These are phyloP conservation scores for Spizellomyces sp. DNA, from an alignment of 192 early-diverging fungal species.

Conservation along the genomic window DNA sequence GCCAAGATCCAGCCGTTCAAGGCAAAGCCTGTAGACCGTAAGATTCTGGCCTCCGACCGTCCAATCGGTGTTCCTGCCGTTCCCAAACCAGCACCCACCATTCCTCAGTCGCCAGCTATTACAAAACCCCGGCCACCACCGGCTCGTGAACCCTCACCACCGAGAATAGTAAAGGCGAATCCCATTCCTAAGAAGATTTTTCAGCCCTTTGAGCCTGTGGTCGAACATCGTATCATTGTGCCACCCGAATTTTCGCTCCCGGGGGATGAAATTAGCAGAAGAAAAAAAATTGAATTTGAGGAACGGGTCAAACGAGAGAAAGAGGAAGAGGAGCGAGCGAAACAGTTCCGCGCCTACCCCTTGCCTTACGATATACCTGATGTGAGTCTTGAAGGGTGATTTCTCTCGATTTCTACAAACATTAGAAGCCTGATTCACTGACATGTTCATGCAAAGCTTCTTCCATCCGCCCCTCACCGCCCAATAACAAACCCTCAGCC, in stretches of 20 bases:
- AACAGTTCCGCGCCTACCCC: conserved; percentile 55
- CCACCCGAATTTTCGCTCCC: conserved; percentile 55
- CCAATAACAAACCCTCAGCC: conserved; percentile 57
- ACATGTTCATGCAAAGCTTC: conserved; percentile 27
- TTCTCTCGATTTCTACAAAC: too few species aligned
- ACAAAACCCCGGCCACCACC: conserved; percentile 38
- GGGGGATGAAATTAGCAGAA: conserved; percentile 60
- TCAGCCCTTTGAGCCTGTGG: conserved; percentile 25
- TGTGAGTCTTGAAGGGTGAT: conserved; percentile 4
- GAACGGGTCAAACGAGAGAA: conserved; percentile 39
- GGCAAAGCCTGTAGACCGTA: conserved; percentile 43
- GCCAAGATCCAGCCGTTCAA: conserved; percentile 45
- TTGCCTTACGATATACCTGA: conserved; percentile 53
- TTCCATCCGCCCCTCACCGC: conserved; percentile 38
- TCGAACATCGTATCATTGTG: conserved; percentile 41
- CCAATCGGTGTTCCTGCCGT: conserved; percentile 23
- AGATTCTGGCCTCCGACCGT: conserved; percentile 35
- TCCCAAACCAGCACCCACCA: conserved; percentile 33
- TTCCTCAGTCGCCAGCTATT: conserved; percentile 48
- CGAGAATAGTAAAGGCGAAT: conserved; percentile 48
- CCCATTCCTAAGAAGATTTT: conserved; percentile 34
- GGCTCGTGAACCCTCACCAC: conserved; percentile 19
- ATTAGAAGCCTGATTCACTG: too few species aligned
- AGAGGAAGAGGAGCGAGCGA: conserved; percentile 40
- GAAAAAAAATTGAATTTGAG: conserved; percentile 57